phyloP scores from a whole-genome alignment of 257 asterid species.

The Phtheirospermum japonicum region DNA sequence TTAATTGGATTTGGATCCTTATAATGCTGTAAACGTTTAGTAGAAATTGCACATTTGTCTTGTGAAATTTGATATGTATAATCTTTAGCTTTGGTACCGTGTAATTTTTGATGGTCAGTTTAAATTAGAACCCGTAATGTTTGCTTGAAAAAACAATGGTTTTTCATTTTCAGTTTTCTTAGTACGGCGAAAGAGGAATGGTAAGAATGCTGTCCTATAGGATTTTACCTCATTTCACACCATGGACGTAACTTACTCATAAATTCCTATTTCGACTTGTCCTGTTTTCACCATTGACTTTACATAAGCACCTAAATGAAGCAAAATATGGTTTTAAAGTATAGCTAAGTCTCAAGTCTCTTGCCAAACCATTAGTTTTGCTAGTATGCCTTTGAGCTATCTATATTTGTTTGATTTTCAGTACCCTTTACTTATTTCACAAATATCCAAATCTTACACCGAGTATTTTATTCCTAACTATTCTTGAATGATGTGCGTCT shows the following conservation, averaged over 20 bases:
- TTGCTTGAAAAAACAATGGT: no score
- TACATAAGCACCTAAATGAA: constrained; percentile 7
- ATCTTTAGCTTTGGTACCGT: background rate
- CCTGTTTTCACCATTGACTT: background rate
- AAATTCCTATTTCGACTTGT: background rate
- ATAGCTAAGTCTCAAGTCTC: background rate
- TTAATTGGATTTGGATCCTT: constrained; percentile 5
- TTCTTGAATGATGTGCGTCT: constrained; percentile 6
- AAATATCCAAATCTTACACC: background rate
- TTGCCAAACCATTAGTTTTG: background rate
- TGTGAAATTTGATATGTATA: background rate
- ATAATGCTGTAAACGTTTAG: background rate
- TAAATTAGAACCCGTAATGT: background rate
- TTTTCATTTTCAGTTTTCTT: background rate
- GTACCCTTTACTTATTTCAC: no score
- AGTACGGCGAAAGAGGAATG: no score
- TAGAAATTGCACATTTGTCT: background rate
- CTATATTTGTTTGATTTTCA: background rate
- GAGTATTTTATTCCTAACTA: background rate
- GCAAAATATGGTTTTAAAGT: background rate
- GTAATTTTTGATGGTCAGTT: background rate
- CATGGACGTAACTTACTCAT: no score
- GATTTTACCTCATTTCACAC: no score
- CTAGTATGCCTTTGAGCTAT: background rate
- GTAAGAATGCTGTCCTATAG: no score